A percentile compares a stretch with the other conserved stretches of the same genome.
Evolutionary conservation across 1,284 basidiomycete genomes (phyloP).

Genomic region (Heterobasidion parviporum): DNA sequence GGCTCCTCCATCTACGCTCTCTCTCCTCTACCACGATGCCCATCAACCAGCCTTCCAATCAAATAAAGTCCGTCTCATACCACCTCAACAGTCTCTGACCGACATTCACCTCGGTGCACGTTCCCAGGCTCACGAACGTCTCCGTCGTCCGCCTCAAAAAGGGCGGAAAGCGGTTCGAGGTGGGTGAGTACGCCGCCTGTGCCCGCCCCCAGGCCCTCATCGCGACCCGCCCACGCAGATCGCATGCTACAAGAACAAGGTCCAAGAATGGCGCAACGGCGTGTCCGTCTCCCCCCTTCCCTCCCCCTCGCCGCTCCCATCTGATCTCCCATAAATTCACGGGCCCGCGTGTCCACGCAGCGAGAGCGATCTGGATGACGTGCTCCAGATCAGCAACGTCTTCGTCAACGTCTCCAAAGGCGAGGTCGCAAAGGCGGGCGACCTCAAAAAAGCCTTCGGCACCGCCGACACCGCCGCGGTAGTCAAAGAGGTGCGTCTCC

Average conservation of each 20-base stretch:
- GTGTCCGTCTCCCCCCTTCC: constrained; percentile 45
- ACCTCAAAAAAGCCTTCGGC: constrained; percentile 88
- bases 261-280: constrained; percentile 91
- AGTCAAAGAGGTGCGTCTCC: constrained; percentile 67
- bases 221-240: constrained; percentile 50
- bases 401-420: constrained; percentile 98
- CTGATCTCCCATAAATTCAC: too few relatives aligned
- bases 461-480: constrained; percentile 68
- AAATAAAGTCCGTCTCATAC: constrained; percentile 61
- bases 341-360: constrained; percentile 25
- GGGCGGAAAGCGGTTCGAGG: constrained; percentile 96
- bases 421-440: constrained; percentile 82
- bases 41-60: constrained; percentile 80
- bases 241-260: constrained; percentile 99
- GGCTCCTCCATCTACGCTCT: too few relatives aligned
- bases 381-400: constrained; percentile 94
- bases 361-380: constrained; percentile 92
- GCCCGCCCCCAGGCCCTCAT: constrained; percentile 1
- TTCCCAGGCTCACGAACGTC: constrained; percentile 83
- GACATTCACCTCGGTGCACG: neutral
- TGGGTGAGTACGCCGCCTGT: constrained; percentile 23
- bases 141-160: constrained; percentile 95
- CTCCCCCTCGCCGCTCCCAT: neutral
- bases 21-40: constrained; percentile 25
- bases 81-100: neutral